phyloP scores from a whole-genome alignment of 768 basidiomycete genomes.

The Lentinula edodes region DNA sequence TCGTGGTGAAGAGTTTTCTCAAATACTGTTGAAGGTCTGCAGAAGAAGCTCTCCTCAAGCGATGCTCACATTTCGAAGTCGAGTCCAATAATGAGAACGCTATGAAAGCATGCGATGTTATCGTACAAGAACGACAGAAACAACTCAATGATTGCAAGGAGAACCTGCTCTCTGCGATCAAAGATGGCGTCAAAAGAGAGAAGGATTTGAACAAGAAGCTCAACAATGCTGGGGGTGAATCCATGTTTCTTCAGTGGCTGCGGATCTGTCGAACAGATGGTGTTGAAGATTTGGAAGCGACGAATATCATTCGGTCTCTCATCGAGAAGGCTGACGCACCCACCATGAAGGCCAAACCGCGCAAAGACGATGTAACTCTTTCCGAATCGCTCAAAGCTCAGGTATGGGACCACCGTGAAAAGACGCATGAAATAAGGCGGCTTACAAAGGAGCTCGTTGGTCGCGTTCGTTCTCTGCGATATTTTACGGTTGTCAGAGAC shows the following conservation, averaged over 20 bases:
- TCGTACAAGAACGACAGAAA: slow-evolving; percentile 73
- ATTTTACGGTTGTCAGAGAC: slow-evolving; percentile 88
- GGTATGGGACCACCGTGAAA: slow-evolving; percentile 80
- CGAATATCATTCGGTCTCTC: slow-evolving; percentile 50
- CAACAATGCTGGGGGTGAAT: slow-evolving; percentile 58
- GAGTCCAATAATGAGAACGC: slow-evolving; percentile 73
- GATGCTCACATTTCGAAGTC: slow-evolving; percentile 92
- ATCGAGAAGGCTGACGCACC: slow-evolving; percentile 57
- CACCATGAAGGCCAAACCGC: slow-evolving; percentile 39
- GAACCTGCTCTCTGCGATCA: slow-evolving; percentile 64
- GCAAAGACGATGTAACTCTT: slow-evolving; percentile 48
- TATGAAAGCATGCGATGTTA: slow-evolving; percentile 89
- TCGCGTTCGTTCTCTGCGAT: slow-evolving; percentile 84
- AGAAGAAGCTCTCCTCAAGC: slow-evolving; percentile 89
- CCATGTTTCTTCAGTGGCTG: slow-evolving; percentile 75
- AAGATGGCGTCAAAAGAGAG: slow-evolving; percentile 63
- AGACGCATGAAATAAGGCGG: slow-evolving; percentile 79
- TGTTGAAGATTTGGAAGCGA: slow-evolving; percentile 76
- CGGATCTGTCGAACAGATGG: slow-evolving; percentile 64
- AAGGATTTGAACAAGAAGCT: slow-evolving; percentile 37
- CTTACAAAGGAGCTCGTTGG: slow-evolving; percentile 87
- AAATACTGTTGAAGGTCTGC: slow-evolving; percentile 51
- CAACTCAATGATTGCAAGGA: slow-evolving; percentile 77
- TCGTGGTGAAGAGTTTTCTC: not conserved
- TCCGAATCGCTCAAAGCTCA: slow-evolving; percentile 53